Conservation (phyloP, 1,284 basidiomycete genomes). For the Coniophora puteana region DNA sequence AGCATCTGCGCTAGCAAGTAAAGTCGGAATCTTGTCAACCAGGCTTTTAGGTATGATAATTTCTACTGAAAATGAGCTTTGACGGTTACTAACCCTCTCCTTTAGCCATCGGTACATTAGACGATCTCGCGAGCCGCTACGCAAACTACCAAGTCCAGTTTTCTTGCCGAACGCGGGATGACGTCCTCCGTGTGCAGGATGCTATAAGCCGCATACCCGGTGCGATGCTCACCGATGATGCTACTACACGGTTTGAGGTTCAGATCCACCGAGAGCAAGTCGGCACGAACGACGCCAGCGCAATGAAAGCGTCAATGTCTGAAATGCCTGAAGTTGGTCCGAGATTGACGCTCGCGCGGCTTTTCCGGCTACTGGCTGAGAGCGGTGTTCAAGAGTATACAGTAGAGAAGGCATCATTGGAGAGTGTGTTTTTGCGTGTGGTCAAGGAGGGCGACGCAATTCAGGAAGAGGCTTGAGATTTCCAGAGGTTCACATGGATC, state of each 20-base stretch:
- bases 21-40: conserved; percentile 45
- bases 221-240: conserved; percentile 38
- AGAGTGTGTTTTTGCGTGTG: conserved; percentile 45
- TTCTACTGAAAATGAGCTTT: neutral
- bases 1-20: conserved; percentile 46
- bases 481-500: too few species aligned
- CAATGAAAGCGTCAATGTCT: conserved; percentile 9
- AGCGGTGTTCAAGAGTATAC: conserved; percentile 34
- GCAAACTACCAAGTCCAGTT: conserved; percentile 51
- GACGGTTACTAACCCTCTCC: conserved; percentile 8
- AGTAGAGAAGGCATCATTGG: conserved; percentile 38
- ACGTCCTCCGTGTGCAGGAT: conserved; percentile 30
- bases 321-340: conserved; percentile 8
- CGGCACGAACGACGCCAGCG: too few species aligned
- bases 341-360: conserved; percentile 26
- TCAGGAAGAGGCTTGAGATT: too few species aligned
- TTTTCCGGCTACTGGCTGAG: conserved; percentile 30
- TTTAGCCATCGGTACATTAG: conserved; percentile 42
- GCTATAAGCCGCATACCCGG: conserved; percentile 38
- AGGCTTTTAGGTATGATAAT: conserved; percentile 36
- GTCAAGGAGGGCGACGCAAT: conserved; percentile 35
- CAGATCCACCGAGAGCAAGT: conserved; percentile 25
- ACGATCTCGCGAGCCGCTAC: conserved; percentile 38
- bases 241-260: conserved; percentile 44
- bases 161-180: conserved; percentile 35